Evolutionary conservation across 148 eudicot genomes (phyloP), one percentile per base, ranked within the genome.

Genomic region (Polygonum maritimum): DNA sequence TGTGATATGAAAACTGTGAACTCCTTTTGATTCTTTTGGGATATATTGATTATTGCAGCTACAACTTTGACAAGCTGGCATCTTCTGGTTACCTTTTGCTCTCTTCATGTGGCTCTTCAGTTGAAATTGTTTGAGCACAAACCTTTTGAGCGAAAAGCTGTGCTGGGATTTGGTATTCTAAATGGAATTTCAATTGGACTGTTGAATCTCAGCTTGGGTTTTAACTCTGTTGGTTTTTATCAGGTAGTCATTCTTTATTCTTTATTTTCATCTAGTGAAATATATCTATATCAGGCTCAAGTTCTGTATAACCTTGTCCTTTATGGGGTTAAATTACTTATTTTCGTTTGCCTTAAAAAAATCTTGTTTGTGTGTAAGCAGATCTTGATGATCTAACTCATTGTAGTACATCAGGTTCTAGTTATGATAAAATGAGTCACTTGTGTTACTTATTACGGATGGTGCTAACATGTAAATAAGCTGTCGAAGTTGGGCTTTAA

Each of bases 171-270:
- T 80, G 98, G 98, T 70, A 84, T 91, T 74, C 79, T 94, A 70
- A 94, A 94, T 84, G 98, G 98, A 76, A 87, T 88, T 74, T 94
- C 98, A 19, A 94, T 94, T 48, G 98, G 98, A 74, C 97, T 94
- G 79, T 85, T 94, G 69, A 94, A 94, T 81, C 94, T 94, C 51
- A 94, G 98, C 81, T 78, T 94, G 85, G 98, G 98, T 74, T 94
- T 94, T 84, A 94, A 94, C 62, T 94, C 98, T 78, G 95, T 94
- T 85, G 98, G 98, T 69, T 94, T 94, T 84, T 94, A 94, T 84
- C 98, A 94, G 98, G 98, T 91, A 83, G 55, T 63, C 39, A 63
- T 31, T 63, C 5, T 63, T 57, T 31, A 13, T 12, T 63, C 1
- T 67, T 65, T 36, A 35, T 35, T 36, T 67, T 67, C 11, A 38